A percentile compares a stretch with the other conserved stretches of the same genome.
phyloP scores from a whole-genome alignment of 345 rosid species.

The Boechera divaricarpa region DNA sequence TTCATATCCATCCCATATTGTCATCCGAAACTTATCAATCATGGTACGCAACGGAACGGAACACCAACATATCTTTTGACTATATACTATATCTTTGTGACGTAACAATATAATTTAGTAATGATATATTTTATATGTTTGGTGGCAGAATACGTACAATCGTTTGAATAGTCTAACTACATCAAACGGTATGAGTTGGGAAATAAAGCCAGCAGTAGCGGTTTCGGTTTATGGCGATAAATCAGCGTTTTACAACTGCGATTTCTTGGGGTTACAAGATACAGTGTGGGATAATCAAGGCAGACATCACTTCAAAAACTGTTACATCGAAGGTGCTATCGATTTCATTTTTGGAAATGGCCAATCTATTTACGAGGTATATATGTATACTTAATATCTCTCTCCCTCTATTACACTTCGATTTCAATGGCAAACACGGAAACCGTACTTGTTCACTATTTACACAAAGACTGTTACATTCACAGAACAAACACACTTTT shows the following conservation, averaged over 20 bases:
- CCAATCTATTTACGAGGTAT: conserved; percentile 63
- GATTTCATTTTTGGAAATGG: conserved; percentile 67
- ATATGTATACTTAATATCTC: background rate
- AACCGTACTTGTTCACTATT: background rate
- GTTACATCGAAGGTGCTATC: conserved; percentile 62
- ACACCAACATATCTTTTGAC: conserved; percentile 18
- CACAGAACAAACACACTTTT: conserved; percentile 1
- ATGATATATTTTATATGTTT: background rate
- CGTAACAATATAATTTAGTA: background rate
- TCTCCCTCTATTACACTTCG: background rate
- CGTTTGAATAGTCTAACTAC: background rate
- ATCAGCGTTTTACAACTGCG: conserved; percentile 54
- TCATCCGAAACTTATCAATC: conserved; percentile 53
- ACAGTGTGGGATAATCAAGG: conserved; percentile 60
- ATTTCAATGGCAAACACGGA: background rate
- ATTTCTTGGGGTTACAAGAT: conserved; percentile 65
- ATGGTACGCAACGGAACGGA: conserved; percentile 46
- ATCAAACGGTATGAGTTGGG: background rate
- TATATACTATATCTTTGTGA: conserved; percentile 1
- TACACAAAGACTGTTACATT: conserved; percentile 4
- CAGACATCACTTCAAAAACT: conserved; percentile 52
- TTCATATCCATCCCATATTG: conserved; percentile 48
- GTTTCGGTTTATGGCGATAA: conserved; percentile 56
- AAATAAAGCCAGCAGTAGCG: conserved; percentile 53
- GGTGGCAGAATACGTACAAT: conserved; percentile 57